These are phyloP conservation scores for Anthoceros angustus DNA, from an alignment of 225 moss, liverwort and hornwort genomes.

Conservation along the genomic window DNA sequence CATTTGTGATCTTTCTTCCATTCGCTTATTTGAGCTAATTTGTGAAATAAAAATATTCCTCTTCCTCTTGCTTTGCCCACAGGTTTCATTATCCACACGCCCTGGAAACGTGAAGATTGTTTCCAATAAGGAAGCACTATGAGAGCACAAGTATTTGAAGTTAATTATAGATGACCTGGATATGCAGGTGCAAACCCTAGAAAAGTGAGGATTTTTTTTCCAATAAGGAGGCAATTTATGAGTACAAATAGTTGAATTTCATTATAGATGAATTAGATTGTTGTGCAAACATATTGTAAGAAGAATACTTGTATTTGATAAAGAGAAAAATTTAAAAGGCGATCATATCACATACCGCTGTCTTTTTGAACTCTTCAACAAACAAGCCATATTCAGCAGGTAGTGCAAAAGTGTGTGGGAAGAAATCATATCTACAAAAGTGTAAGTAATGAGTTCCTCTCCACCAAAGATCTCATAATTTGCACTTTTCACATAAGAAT, in stretches of 20 bases:
- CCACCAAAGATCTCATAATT: neutral
- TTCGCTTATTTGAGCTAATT: conserved; percentile 90
- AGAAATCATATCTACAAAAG: conserved; percentile 71
- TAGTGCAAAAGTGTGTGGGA: conserved; percentile 86
- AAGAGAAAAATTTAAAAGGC: neutral
- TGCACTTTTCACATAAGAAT: neutral
- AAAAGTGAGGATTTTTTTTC: neutral
- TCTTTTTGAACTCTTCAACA: conserved; percentile 91
- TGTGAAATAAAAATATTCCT: conserved; percentile 87
- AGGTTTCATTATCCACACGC: conserved; percentile 98
- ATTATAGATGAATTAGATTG: too few relatives aligned
- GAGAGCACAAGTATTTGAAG: neutral
- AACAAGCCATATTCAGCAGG: conserved; percentile 97
- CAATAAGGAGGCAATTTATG: too few relatives aligned
- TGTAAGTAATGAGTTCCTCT: neutral
- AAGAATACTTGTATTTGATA: too few relatives aligned
- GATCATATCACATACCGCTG: conserved; percentile 15
- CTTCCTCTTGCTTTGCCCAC: conserved; percentile 93
- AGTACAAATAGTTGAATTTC: too few relatives aligned
- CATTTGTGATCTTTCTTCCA: conserved; percentile 98
- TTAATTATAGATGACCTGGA: too few relatives aligned
- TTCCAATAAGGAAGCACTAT: neutral
- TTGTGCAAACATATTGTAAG: too few relatives aligned
- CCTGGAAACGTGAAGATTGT: conserved; percentile 21
- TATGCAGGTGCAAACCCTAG: neutral